Evolutionary conservation across 2,329 filamentous ascomycete species (phyloP), one percentile per base, ranked within the genome.

Genomic region (Aspergillus terreus): DNA sequence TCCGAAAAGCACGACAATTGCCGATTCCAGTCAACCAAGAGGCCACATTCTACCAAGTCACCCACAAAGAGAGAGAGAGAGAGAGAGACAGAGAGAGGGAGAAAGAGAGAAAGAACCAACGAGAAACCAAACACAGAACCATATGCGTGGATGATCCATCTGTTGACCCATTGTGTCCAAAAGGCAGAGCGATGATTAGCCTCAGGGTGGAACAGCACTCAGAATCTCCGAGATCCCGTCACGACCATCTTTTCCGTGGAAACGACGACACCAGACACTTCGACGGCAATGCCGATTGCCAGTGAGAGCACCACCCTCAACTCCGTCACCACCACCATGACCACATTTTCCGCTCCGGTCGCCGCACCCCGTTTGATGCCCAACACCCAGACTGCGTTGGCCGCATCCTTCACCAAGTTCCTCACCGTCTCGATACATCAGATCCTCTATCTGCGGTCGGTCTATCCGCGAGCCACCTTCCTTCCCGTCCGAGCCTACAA

Each of bases 351-450:
- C 51, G 66, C 71, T 45, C 65, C 73, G 46, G 63, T 74, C 50
- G 71, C 67, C 54, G 68, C 68, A 53, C 71, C 73, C 52, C 64
- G 64, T 58, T 70, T 69, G 54, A 62, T 75, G 44, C 71, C 78
- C 49, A 75, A 77, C 53, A 79, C 75, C 43, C 74, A 83, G 75
- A 64, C 79, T 68, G 68, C 76, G 47, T 82, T 92, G 58, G 80
- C 92, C 58, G 73, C 78, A 51, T 82, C 85, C 47, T 92, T 95
- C 72, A 82, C 82, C 55, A 82, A 85, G 64, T 96, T 96, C 74
- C 82, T 96, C 50, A 88, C 85, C 54, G 84, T 92, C 56, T 82
- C 88, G 62, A 83, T 92, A 57, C 92, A 96, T 77, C 89, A 90
- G 53, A 85, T 96, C 62, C 83, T 96, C 60, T 92, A 85, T 76